Evolutionary conservation across 78 protist genomes (phyloP).

Genomic region (Polysphondylium violaceum): DNA sequence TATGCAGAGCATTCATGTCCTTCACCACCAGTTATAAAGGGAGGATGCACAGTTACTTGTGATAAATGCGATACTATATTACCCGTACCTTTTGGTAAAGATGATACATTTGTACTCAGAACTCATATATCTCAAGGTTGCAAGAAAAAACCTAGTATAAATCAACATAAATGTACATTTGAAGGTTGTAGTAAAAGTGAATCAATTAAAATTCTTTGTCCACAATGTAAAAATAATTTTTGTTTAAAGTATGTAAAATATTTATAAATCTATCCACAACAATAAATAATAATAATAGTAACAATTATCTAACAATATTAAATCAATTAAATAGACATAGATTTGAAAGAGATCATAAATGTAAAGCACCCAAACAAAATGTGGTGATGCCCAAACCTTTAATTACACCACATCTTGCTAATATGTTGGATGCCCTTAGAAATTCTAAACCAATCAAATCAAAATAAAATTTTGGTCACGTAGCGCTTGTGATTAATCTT

Average conservation of each 20-base stretch:
- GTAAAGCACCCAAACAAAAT: neutral
- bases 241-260: constrained; percentile 15
- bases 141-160: neutral
- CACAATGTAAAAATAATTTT: constrained; percentile 20
- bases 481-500: too few species aligned
- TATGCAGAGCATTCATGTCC: constrained; percentile 16
- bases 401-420: constrained; percentile 8
- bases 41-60: constrained; percentile 29
- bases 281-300: neutral
- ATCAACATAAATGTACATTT: constrained; percentile 13
- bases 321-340: constrained; percentile 10
- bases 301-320: neutral
- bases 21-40: constrained; percentile 3
- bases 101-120: neutral
- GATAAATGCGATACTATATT: constrained; percentile 4
- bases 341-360: constrained; percentile 25
- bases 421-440: neutral
- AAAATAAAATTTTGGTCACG: too few species aligned
- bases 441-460: constrained; percentile 14
- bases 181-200: constrained; percentile 3
- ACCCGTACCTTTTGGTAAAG: constrained; percentile 20
- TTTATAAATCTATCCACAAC: neutral
- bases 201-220: constrained; percentile 9
- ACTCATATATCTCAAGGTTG: constrained; percentile 7
- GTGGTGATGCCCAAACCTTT: neutral